Percentiles rank a stretch among this genome's conserved stretches.
These are phyloP conservation scores for Saccharum spontaneum DNA, from an alignment of 176 grass and related monocot species.

Conservation along the genomic window DNA sequence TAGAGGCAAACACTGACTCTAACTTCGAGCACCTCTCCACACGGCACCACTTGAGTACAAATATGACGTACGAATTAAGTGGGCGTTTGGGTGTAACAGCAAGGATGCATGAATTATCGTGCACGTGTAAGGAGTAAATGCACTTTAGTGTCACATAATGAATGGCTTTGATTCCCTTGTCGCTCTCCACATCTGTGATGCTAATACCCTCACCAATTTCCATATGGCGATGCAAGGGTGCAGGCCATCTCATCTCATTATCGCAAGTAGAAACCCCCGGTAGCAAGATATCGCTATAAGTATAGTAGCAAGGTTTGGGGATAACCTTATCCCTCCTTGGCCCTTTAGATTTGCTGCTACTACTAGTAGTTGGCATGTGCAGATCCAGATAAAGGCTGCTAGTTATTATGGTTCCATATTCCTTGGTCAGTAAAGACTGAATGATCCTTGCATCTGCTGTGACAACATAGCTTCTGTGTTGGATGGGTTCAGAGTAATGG, in stretches of 20 bases:
- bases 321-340: neutral
- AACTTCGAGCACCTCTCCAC: neutral
- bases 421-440: neutral
- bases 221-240: neutral
- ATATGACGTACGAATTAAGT: too few relatives aligned
- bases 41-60: neutral
- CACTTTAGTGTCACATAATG: fast-evolving
- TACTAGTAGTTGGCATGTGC: neutral
- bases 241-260: neutral
- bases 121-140: neutral
- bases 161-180: neutral
- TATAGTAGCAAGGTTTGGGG: neutral
- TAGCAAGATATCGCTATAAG: neutral
- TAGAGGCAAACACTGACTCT: neutral
- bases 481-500: too few relatives aligned
- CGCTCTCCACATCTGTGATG: neutral
- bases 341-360: too few relatives aligned
- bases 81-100: neutral
- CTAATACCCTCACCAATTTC: neutral
- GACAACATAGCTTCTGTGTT: neutral
- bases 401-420: neutral
- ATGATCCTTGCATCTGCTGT: neutral
- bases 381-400: neutral
- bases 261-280: neutral
- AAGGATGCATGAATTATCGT: constrained; percentile 11